Evolutionary conservation across 2,329 filamentous ascomycete genomes (phyloP).

Genomic region (Neopestalotiopsis clavispora): DNA sequence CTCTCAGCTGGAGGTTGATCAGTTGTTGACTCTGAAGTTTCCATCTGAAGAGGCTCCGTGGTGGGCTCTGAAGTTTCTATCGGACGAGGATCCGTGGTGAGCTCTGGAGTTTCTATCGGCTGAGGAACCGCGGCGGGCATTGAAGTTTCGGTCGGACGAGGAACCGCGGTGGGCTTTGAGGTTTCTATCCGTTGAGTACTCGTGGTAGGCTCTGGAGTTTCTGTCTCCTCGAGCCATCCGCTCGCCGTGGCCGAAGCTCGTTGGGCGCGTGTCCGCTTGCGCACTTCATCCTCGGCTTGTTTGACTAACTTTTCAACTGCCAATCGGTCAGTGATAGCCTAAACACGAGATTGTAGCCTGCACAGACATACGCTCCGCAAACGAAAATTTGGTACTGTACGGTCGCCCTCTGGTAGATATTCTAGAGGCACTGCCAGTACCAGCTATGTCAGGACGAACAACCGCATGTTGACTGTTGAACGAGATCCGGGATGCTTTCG

Average conservation of each 20-base stretch:
- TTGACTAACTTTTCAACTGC: background rate
- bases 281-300: background rate
- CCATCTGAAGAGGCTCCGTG: no score
- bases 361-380: background rate
- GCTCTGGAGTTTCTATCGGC: no score
- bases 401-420: background rate
- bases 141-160: no score
- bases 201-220: background rate
- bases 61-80: no score
- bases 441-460: background rate
- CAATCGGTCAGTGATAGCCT: background rate
- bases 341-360: background rate
- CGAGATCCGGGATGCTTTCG: background rate
- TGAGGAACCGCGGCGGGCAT: no score
- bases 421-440: background rate
- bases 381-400: background rate
- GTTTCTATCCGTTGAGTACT: background rate
- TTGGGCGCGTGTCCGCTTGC: background rate
- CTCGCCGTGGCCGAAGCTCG: background rate
- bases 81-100: no score
- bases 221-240: background rate
- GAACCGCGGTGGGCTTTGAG: background rate
- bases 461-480: background rate
- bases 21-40: no score
- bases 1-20: no score